Evolutionary conservation across 352 stramenopile genomes (phyloP), one percentile per base, ranked within the genome.

Genomic region (Phytopythium boreale): DNA sequence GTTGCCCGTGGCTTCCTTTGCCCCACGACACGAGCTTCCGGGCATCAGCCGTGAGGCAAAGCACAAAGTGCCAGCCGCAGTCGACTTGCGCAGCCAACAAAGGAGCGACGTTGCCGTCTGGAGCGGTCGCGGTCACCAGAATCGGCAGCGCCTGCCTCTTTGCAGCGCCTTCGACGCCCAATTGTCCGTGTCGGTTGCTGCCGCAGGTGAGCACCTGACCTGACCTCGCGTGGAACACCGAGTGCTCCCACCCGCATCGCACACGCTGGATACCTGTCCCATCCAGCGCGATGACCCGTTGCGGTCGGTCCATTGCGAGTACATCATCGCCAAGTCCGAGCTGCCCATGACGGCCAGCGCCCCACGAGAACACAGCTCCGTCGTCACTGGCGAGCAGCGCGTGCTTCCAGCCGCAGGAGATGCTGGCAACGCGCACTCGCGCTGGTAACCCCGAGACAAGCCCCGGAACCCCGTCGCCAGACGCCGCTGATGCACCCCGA

Each of bases 391-490:
- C 70, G 0, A 95, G 52, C 51, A 95, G 69, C 12, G 80, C 89
- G 66, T 95, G 87, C 37, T 95, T 95, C 87, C 87, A 95, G 7
- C 87, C 84, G 67, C 87, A 93, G 0, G 87, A 74, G 46, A 95
- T 57, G 46, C 80, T 90, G 29, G 65, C n/a, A 49, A 92, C 75
- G 22, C 69, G 63, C 17, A 86, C 63, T 9, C 49, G 41, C 1
- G 17, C 34, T 59, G 66, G 59, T 15, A 87, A 60, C 22, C 62
- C 56, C 24, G 57, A 7, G 39, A 79, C 63, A n/a, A 66, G 37
- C 10, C 51, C 29, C 20, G 62, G 56, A 9, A 63, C 17, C 3
- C 29, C 17, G 24, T 56, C 39, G 22, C 55, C 36, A 26, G n/a
- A 19, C 0, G 51, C 50, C 49, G 26, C 22, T 17, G 24, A 49